Percentiles rank a stretch among this genome's conserved stretches.
phyloP scores from a whole-genome alignment of 495 filamentous ascomycete species.

The Massariosphaeria phaeospora region DNA sequence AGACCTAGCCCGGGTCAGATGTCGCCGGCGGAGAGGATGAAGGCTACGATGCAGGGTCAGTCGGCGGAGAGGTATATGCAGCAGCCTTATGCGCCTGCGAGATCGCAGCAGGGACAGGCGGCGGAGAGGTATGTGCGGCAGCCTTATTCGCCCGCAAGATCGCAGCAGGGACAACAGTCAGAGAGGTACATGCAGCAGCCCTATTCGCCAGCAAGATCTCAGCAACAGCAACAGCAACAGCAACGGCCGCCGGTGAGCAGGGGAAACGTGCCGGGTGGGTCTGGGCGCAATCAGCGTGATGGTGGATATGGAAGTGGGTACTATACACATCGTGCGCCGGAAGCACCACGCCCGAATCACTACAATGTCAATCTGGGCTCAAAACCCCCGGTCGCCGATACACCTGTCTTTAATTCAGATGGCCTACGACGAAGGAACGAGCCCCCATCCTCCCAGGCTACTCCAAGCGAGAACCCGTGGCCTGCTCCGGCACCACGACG shows the following conservation, averaged over 20 bases:
- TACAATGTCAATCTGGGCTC: slow-evolving; percentile 22
- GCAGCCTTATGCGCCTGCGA: no score
- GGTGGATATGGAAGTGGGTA: not conserved
- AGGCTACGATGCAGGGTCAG: not conserved
- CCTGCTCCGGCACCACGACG: not conserved
- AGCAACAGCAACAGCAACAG: not conserved
- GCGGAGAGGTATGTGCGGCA: no score
- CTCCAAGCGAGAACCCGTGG: not conserved
- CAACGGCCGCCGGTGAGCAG: not conserved
- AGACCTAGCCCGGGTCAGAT: not conserved
- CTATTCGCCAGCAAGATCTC: not conserved
- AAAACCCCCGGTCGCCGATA: not conserved
- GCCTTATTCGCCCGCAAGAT: no score
- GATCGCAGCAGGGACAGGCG: no score
- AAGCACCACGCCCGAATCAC: not conserved
- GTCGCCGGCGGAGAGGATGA: not conserved
- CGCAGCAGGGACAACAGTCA: no score
- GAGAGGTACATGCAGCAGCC: no score
- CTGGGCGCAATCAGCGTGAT: slow-evolving; percentile 1
- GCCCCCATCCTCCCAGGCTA: not conserved
- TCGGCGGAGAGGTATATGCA: no score
- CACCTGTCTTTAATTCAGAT: slow-evolving; percentile 6
- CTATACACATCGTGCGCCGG: not conserved
- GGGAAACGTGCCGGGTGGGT: not conserved
- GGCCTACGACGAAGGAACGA: slow-evolving; percentile 14